phyloP scores from a whole-genome alignment of 2,329 filamentous ascomycete species.

The Mollisiaceae sp. region DNA sequence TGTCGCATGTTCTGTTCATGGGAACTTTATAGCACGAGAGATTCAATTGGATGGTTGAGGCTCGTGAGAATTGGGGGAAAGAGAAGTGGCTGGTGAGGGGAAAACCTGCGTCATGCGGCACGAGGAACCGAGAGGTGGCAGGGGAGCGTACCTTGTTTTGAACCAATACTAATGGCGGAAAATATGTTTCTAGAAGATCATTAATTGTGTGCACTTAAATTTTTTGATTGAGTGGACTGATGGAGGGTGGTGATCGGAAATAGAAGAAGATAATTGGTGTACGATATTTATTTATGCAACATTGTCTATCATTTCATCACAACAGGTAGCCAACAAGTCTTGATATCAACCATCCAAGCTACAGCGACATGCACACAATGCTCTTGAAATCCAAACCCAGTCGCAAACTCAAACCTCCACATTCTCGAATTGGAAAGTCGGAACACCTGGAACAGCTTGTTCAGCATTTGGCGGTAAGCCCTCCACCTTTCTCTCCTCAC shows the following conservation, averaged over 20 bases:
- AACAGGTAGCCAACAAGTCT: background rate
- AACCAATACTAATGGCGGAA: background rate
- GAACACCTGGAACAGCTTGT: slow-evolving; percentile 78
- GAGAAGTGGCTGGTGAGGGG: slow-evolving; percentile 32
- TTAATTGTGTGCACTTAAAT: background rate
- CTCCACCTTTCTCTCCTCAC: slow-evolving; percentile 60
- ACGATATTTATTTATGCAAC: background rate
- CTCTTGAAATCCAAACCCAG: background rate
- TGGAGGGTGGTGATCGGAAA: background rate
- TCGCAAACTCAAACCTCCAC: slow-evolving; percentile 50
- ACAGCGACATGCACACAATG: background rate
- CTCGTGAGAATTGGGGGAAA: slow-evolving; percentile 22
- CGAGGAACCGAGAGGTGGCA: slow-evolving; percentile 17
- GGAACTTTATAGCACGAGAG: no score
- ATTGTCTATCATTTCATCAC: slow-evolving; percentile 1
- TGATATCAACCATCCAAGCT: background rate
- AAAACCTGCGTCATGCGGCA: slow-evolving; percentile 14
- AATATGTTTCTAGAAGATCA: background rate
- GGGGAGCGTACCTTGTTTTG: slow-evolving; percentile 20
- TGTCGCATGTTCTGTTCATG: background rate
- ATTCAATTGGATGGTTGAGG: no score
- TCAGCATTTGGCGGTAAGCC: slow-evolving; percentile 67
- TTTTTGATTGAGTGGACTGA: background rate
- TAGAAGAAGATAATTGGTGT: background rate
- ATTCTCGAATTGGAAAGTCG: slow-evolving; percentile 87